Percentiles rank a stretch among this genome's conserved stretches.
phyloP scores from a whole-genome alignment of 768 basidiomycete species.

The Phanerodontia chrysosporium region DNA sequence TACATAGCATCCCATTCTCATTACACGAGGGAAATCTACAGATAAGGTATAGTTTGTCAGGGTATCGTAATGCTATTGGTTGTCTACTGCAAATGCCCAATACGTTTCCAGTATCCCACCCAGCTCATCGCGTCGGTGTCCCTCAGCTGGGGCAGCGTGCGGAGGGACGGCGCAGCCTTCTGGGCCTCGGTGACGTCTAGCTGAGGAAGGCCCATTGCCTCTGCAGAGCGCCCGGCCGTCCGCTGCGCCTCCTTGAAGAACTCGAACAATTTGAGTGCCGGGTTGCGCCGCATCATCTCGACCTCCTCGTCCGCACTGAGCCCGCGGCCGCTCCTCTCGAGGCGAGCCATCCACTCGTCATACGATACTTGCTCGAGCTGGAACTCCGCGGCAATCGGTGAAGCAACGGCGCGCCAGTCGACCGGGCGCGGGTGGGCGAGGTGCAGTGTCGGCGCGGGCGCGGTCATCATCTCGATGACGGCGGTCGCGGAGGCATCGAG shows the following conservation, averaged over 20 bases:
- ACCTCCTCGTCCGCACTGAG: conserved; percentile 7
- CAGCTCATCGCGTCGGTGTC: conserved; percentile 7
- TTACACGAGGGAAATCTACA: too few relatives aligned
- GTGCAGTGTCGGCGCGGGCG: conserved; percentile 12
- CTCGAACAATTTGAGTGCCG: conserved; percentile 16
- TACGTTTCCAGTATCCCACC: conserved; percentile 10
- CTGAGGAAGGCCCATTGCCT: conserved; percentile 14
- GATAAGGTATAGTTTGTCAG: background rate
- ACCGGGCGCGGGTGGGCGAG: conserved; percentile 23
- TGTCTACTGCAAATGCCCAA: background rate
- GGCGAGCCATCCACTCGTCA: conserved; percentile 19
- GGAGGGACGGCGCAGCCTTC: conserved; percentile 4
- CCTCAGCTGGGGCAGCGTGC: background rate
- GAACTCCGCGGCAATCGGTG: conserved; percentile 15
- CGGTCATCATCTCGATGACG: conserved; percentile 21
- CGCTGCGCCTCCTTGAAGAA: conserved; percentile 14
- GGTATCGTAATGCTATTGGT: background rate
- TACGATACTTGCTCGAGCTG: conserved; percentile 24
- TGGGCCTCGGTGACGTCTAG: conserved; percentile 14
- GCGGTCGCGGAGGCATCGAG: conserved; percentile 22
- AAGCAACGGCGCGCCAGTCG: conserved; percentile 18
- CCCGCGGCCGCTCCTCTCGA: conserved; percentile 9
- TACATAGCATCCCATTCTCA: too few relatives aligned
- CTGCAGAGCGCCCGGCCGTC: background rate
- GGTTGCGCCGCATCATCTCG: conserved; percentile 14